These are phyloP conservation scores for Moricandia arvensis DNA, from an alignment of 345 rosid genomes.

Conservation along the genomic window DNA sequence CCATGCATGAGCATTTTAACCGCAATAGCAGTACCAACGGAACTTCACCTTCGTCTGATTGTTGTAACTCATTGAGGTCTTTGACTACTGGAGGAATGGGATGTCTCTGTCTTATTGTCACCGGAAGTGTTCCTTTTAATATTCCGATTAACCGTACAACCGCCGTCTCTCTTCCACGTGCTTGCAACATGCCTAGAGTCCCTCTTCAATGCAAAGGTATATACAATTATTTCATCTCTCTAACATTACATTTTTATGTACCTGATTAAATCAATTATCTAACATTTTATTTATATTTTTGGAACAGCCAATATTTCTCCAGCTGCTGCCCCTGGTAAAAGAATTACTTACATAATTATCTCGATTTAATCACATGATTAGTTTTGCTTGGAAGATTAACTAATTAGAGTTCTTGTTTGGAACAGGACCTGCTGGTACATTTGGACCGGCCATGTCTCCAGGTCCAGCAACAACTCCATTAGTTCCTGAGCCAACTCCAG, in stretches of 20 bases:
- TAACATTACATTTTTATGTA: conserved; percentile 1
- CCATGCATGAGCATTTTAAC: conserved; percentile 75
- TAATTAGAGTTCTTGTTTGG: neutral
- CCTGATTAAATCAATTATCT: neutral
- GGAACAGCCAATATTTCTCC: conserved; percentile 54
- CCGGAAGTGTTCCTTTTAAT: conserved; percentile 65
- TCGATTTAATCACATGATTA: neutral
- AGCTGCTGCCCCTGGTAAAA: conserved; percentile 76
- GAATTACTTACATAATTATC: neutral
- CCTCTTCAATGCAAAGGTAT: conserved; percentile 79
- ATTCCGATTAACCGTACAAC: conserved; percentile 75
- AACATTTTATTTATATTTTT: neutral
- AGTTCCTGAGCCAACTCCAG: conserved; percentile 59
- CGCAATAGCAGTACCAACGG: conserved; percentile 61
- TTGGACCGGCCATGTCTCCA: conserved; percentile 55
- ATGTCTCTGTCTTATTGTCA: conserved; percentile 71
- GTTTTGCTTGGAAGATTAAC: neutral
- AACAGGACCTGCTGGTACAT: conserved; percentile 54
- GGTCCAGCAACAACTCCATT: conserved; percentile 49
- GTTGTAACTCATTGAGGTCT: conserved; percentile 63
- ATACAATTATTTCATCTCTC: neutral
- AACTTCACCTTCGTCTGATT: conserved; percentile 54
- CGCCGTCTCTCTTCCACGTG: conserved; percentile 78
- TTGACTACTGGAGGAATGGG: conserved; percentile 59
- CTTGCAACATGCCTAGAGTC: conserved; percentile 80